Conservation (phyloP, 2,329 filamentous ascomycete species). For the Aspergillus pseudotamarii region DNA sequence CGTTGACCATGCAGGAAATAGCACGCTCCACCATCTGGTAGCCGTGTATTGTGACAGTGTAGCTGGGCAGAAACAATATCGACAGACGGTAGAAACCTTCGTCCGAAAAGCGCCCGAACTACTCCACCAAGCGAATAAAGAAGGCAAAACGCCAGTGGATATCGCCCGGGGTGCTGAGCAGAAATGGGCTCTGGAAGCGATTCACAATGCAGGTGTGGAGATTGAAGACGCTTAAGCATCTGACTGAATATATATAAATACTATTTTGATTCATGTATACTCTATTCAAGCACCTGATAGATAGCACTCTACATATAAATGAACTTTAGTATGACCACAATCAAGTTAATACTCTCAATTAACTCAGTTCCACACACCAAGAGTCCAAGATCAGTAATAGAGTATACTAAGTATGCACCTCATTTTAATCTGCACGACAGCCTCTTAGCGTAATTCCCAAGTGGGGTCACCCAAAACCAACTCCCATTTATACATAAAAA, state of each 20-base stretch:
- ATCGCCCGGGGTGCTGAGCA: background rate
- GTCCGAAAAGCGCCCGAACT: background rate
- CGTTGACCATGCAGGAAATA: constrained; percentile 1
- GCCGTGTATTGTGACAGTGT: background rate
- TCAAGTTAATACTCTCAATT: too few species aligned
- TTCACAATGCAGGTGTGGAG: background rate
- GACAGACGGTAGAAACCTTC: background rate
- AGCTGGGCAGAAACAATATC: background rate
- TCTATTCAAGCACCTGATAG: too few species aligned
- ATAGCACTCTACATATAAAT: background rate
- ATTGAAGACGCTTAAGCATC: background rate
- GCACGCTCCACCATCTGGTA: background rate
- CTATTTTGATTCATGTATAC: too few species aligned
- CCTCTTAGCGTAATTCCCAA: background rate
- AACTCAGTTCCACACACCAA: too few species aligned
- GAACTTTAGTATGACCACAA: background rate
- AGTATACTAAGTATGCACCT: background rate
- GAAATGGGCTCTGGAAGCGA: background rate
- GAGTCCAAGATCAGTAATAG: too few species aligned
- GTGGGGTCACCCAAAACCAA: background rate
- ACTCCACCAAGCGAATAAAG: background rate
- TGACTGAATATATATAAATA: too few species aligned
- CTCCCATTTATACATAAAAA: background rate
- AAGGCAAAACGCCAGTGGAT: background rate
- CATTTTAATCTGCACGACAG: background rate